Conservation (phyloP, 2,329 filamentous ascomycete genomes). For the Fusarium keratoplasticum region DNA sequence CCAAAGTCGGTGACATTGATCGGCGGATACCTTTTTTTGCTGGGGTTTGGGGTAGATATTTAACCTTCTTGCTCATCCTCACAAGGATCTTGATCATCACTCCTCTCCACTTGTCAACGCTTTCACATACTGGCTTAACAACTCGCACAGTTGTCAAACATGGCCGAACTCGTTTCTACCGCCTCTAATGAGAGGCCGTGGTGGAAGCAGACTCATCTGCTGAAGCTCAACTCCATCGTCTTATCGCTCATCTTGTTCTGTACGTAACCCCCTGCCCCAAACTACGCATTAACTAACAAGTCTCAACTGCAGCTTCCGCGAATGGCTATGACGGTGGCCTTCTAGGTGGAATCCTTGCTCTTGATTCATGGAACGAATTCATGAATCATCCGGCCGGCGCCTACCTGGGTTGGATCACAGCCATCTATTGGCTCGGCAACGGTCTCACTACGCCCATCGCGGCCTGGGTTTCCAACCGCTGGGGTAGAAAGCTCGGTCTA, state of each 20-base stretch:
- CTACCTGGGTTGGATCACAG: slow-evolving; percentile 39
- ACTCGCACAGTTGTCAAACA: neutral
- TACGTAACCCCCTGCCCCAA: neutral
- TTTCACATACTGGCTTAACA: neutral
- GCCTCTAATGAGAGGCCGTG: slow-evolving; percentile 18
- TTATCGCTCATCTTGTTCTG: slow-evolving; percentile 29
- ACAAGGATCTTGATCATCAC: neutral
- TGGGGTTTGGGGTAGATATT: neutral
- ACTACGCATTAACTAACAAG: neutral
- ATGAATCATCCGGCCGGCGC: slow-evolving; percentile 32
- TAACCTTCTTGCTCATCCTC: neutral
- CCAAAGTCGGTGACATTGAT: neutral
- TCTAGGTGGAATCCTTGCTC: slow-evolving; percentile 27
- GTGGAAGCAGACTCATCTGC: slow-evolving; percentile 23
- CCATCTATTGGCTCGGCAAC: slow-evolving; percentile 41
- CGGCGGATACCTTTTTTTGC: neutral
- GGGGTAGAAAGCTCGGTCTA: slow-evolving; percentile 22
- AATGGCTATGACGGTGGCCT: slow-evolving; percentile 31
- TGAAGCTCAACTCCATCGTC: slow-evolving; percentile 33
- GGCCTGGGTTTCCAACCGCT: slow-evolving; percentile 29
- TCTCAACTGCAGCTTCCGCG: slow-evolving; percentile 8
- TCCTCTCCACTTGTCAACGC: neutral
- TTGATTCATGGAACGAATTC: slow-evolving; percentile 36
- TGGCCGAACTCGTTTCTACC: neutral
- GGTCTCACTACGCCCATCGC: slow-evolving; percentile 33